Percentiles rank a stretch among this genome's conserved stretches.
Conservation (phyloP, 768 basidiomycete species). For the Panus rudis region DNA sequence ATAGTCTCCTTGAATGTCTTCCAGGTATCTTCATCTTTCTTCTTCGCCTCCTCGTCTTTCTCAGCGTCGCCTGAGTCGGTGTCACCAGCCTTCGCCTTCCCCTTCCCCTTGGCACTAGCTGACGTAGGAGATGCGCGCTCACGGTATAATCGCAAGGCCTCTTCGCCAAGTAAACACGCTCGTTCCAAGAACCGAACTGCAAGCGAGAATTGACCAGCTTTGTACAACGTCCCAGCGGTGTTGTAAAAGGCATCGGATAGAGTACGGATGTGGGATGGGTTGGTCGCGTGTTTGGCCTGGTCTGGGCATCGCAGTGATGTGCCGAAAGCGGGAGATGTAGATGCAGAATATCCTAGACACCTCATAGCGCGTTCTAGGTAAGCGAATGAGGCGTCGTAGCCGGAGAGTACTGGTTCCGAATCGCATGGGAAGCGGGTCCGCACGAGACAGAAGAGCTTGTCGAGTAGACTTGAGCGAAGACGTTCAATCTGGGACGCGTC, state of each 20-base stretch:
- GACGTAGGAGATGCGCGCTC: slow-evolving; percentile 21
- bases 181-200: slow-evolving; percentile 62
- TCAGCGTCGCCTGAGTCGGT: no score
- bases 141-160: slow-evolving; percentile 25
- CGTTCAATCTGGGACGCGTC: slow-evolving; percentile 9
- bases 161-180: slow-evolving; percentile 48
- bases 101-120: no score
- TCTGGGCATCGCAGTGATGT: no score
- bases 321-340: no score
- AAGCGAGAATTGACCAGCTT: slow-evolving; percentile 50
- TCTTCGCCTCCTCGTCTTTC: slow-evolving; percentile 14
- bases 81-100: slow-evolving; percentile 2
- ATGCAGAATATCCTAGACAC: no score
- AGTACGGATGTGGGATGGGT: slow-evolving; percentile 57
- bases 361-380: slow-evolving; percentile 40
- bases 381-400: slow-evolving; percentile 30
- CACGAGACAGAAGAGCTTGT: slow-evolving; percentile 50
- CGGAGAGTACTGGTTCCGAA: slow-evolving; percentile 39
- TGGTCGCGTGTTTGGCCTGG: not conserved
- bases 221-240: slow-evolving; percentile 63
- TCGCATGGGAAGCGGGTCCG: slow-evolving; percentile 34
- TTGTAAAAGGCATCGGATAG: slow-evolving; percentile 69
- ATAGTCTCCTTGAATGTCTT: slow-evolving; percentile 56
- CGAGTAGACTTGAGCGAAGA: slow-evolving; percentile 38
- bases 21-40: slow-evolving; percentile 38